These are phyloP conservation scores for Hibiscus syriacus DNA, from an alignment of 345 rosid species.

Conservation along the genomic window DNA sequence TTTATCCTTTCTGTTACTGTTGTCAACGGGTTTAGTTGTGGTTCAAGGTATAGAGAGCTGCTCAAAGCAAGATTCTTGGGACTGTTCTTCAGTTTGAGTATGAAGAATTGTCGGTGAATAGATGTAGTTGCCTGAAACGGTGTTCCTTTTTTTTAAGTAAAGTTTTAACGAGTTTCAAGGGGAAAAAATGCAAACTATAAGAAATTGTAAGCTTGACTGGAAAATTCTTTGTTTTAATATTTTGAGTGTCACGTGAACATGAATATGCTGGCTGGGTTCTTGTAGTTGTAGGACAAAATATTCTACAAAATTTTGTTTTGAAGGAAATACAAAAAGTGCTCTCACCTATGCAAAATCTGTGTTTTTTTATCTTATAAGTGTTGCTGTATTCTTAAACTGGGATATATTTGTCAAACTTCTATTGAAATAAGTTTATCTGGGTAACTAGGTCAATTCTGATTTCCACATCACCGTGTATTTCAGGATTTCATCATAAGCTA, in stretches of 20 bases:
- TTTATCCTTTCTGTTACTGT: background rate
- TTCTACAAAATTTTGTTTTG: background rate
- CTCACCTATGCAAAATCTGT: background rate
- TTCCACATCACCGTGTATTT: background rate
- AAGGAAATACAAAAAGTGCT: background rate
- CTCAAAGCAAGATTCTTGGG: conserved; percentile 3
- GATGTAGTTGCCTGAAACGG: background rate
- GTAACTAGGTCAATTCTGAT: background rate
- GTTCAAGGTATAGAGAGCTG: background rate
- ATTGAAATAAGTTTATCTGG: background rate
- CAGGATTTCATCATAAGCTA: background rate
- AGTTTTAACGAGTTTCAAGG: background rate
- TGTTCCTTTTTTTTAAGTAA: too few relatives aligned
- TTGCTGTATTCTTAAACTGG: background rate
- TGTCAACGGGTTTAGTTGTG: background rate
- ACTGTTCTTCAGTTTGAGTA: background rate
- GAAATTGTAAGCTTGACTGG: background rate
- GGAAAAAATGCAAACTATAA: background rate
- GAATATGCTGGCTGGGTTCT: background rate
- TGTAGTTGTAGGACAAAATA: background rate
- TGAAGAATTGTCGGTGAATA: background rate
- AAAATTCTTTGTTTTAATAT: background rate
- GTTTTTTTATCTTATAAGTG: background rate
- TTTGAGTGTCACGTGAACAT: background rate
- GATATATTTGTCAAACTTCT: background rate